phyloP scores from a whole-genome alignment of 176 grass and related monocot genomes.

The Oryza glumipatula region DNA sequence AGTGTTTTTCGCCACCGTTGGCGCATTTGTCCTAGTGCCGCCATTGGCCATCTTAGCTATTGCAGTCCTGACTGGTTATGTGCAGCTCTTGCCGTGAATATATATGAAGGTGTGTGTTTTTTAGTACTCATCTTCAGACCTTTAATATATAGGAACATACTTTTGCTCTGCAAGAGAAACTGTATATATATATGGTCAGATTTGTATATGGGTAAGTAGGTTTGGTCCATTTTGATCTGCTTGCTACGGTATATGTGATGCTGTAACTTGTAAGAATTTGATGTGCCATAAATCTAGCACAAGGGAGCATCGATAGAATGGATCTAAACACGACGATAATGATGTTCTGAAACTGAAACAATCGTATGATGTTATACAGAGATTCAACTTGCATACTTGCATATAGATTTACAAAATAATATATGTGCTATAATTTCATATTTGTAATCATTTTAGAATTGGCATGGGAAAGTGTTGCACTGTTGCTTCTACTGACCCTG shows the following conservation, averaged over 20 bases:
- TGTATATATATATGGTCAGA: conserved; percentile 31
- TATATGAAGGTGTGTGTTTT: conserved; percentile 1
- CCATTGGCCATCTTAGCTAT: conserved; percentile 75
- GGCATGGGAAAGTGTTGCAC: conserved; percentile 5
- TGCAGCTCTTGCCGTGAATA: conserved; percentile 82
- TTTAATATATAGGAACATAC: conserved; percentile 13
- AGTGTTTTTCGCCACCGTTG: conserved; percentile 75
- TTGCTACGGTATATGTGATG: neutral
- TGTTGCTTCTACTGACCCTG: conserved; percentile 4
- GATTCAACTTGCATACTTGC: neutral
- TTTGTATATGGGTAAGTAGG: conserved; percentile 35
- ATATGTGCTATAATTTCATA: neutral
- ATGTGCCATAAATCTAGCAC: conserved; percentile 18
- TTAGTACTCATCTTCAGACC: conserved; percentile 22
- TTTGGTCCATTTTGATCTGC: conserved; percentile 19
- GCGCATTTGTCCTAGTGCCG: conserved; percentile 79
- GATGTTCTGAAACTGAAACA: neutral
- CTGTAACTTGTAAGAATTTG: conserved; percentile 28
- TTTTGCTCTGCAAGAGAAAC: conserved; percentile 21
- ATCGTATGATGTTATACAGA: neutral
- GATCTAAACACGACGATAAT: neutral
- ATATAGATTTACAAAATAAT: neutral
- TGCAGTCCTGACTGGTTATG: conserved; percentile 78
- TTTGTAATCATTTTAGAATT: neutral
- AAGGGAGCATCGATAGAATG: neutral